phyloP scores from a whole-genome alignment of 805 yeast genomes.

The Metschnikowia noctiluminum region DNA sequence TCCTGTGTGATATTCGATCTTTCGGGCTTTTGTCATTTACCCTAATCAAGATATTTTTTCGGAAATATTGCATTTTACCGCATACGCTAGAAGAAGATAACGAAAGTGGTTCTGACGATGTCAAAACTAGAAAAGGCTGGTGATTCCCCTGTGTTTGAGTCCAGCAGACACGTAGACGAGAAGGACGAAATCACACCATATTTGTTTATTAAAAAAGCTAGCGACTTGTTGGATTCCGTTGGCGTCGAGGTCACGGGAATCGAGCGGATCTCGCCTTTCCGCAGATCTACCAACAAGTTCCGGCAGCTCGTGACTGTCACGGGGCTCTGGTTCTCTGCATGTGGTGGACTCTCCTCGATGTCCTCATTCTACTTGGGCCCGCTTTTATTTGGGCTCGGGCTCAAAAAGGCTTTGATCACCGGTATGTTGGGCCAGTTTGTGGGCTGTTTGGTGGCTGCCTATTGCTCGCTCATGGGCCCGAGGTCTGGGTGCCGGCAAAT shows the following conservation, averaged over 20 bases:
- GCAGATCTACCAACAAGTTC: slow-evolving; percentile 44
- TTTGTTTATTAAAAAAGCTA: slow-evolving; percentile 10
- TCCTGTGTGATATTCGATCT: no score
- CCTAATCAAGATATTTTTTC: no score
- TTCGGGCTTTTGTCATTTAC: no score
- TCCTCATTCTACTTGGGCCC: slow-evolving; percentile 80
- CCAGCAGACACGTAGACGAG: slow-evolving; percentile 7
- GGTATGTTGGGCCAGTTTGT: slow-evolving; percentile 62
- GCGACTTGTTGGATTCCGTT: slow-evolving; percentile 40
- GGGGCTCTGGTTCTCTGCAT: slow-evolving; percentile 81
- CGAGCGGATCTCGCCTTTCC: slow-evolving; percentile 67
- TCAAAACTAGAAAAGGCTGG: slow-evolving; percentile 3
- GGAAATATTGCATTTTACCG: no score
- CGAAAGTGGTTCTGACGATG: background rate
- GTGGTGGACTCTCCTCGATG: slow-evolving; percentile 89
- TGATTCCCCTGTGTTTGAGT: slow-evolving; percentile 2
- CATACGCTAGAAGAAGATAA: background rate
- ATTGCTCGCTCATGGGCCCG: slow-evolving; percentile 86
- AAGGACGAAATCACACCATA: slow-evolving; percentile 15
- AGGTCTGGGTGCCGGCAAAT: slow-evolving; percentile 86
- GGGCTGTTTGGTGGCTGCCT: slow-evolving; percentile 78
- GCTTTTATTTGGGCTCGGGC: slow-evolving; percentile 63
- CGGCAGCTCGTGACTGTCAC: slow-evolving; percentile 44
- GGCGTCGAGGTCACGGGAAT: slow-evolving; percentile 80
- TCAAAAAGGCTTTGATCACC: slow-evolving; percentile 56